phyloP scores from a whole-genome alignment of 2,329 filamentous ascomycete genomes.

The Curvularia eragrostidis region DNA sequence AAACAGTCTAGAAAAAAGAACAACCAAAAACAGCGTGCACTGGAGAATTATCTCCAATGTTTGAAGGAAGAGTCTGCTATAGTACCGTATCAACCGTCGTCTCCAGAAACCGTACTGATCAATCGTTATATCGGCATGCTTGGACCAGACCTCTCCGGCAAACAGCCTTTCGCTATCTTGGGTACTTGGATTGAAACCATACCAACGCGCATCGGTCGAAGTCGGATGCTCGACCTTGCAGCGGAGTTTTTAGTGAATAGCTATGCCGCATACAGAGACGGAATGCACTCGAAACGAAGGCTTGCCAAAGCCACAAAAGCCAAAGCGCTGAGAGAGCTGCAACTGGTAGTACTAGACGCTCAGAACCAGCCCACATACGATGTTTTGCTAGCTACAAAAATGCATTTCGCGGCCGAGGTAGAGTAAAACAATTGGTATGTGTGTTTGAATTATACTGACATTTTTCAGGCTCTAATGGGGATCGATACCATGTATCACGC shows the following conservation, averaged over 20 bases:
- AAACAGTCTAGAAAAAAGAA: constrained; percentile 22
- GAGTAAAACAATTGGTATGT: not conserved
- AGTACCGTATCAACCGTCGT: constrained; percentile 18
- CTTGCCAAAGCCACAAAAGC: constrained; percentile 31
- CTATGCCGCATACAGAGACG: constrained; percentile 28
- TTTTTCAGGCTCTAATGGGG: constrained; percentile 30
- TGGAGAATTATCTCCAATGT: constrained; percentile 25
- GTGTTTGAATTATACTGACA: constrained; percentile 10
- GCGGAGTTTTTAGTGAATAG: constrained; percentile 37
- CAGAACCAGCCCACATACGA: constrained; percentile 31
- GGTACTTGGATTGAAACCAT: constrained; percentile 40
- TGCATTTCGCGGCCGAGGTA: constrained; percentile 42
- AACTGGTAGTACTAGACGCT: constrained; percentile 25
- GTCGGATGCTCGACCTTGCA: constrained; percentile 35
- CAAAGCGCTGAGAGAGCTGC: constrained; percentile 34
- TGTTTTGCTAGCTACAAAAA: constrained; percentile 36
- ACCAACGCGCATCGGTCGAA: constrained; percentile 37
- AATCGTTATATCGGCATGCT: constrained; percentile 35
- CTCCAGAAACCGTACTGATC: constrained; percentile 29
- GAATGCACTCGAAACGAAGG: constrained; percentile 30
- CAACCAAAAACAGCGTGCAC: constrained; percentile 20
- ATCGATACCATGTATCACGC: constrained; percentile 37
- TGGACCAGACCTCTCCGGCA: constrained; percentile 18
- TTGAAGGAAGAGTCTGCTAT: constrained; percentile 19
- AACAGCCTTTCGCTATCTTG: constrained; percentile 33